phyloP scores from a whole-genome alignment of 2,329 filamentous ascomycete species.

The Zasmidium angulare region DNA sequence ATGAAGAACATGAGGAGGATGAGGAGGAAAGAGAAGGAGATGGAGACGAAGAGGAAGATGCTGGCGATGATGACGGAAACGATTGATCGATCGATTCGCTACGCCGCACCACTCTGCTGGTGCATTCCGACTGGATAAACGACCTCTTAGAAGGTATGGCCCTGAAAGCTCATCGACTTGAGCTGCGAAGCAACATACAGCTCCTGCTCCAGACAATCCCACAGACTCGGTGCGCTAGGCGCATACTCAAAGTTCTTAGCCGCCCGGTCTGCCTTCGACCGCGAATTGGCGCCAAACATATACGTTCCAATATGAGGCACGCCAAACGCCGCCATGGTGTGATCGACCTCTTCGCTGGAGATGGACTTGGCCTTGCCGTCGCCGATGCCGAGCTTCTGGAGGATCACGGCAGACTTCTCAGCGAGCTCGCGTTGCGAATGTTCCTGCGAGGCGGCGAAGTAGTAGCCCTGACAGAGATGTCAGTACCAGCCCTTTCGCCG shows the following conservation, averaged over 20 bases:
- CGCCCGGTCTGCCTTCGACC: constrained; percentile 54
- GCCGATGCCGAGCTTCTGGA: constrained; percentile 30
- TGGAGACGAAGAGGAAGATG: neutral
- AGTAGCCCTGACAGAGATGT: constrained; percentile 42
- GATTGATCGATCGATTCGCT: no score
- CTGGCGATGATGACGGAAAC: neutral
- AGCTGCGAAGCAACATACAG: constrained; percentile 9
- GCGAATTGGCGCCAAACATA: constrained; percentile 56
- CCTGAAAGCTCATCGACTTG: neutral
- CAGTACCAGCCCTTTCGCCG: no score
- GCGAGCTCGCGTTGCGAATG: constrained; percentile 33
- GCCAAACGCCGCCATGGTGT: constrained; percentile 20
- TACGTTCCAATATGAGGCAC: constrained; percentile 34
- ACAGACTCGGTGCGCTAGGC: constrained; percentile 50
- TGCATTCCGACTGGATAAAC: no score
- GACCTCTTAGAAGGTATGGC: neutral
- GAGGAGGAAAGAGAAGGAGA: neutral
- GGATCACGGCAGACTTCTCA: constrained; percentile 24
- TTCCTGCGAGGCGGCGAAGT: constrained; percentile 45
- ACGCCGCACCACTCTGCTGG: no score
- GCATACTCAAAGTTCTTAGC: constrained; percentile 58
- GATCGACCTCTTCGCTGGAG: constrained; percentile 29
- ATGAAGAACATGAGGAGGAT: neutral
- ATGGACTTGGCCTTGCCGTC: constrained; percentile 27
- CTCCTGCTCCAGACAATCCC: constrained; percentile 50